phyloP scores from a whole-genome alignment of 495 filamentous ascomycete genomes.

The Penicillium bialowiezense region DNA sequence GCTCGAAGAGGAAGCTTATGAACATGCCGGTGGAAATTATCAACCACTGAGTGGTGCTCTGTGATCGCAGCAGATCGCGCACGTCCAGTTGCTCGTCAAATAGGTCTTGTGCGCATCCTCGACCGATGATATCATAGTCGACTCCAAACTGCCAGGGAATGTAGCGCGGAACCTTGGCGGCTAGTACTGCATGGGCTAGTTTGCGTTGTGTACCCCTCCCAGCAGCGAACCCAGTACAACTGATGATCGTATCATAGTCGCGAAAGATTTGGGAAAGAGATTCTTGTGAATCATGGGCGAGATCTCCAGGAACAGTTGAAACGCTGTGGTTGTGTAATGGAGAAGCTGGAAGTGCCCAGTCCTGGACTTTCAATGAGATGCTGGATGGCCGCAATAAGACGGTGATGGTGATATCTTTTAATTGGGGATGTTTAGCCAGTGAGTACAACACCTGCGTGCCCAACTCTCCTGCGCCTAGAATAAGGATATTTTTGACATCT shows the following conservation, averaged over 20 bases:
- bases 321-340: conserved; percentile 39
- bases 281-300: conserved; percentile 31
- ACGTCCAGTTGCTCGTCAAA: conserved; percentile 64
- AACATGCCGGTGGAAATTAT: conserved; percentile 64
- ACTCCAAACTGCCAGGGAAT: conserved; percentile 68
- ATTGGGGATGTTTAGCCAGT: conserved; percentile 42
- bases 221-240: conserved; percentile 52
- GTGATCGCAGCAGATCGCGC: conserved; percentile 46
- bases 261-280: conserved; percentile 44
- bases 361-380: conserved; percentile 31
- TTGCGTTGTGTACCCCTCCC: conserved; percentile 51
- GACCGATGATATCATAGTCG: conserved; percentile 59
- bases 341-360: no score
- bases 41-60: conserved; percentile 49
- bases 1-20: conserved; percentile 60
- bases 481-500: conserved; percentile 47
- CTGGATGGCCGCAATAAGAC: conserved; percentile 49
- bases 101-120: conserved; percentile 50
- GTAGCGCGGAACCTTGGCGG: conserved; percentile 42
- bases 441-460: conserved; percentile 51
- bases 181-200: conserved; percentile 47
- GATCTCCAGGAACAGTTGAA: conserved; percentile 44
- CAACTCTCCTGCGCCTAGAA: conserved; percentile 62
- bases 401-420: conserved; percentile 30
- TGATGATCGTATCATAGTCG: conserved; percentile 50